These are phyloP conservation scores for Hortaea werneckii DNA, from an alignment of 2,329 filamentous ascomycete genomes.

Conservation along the genomic window DNA sequence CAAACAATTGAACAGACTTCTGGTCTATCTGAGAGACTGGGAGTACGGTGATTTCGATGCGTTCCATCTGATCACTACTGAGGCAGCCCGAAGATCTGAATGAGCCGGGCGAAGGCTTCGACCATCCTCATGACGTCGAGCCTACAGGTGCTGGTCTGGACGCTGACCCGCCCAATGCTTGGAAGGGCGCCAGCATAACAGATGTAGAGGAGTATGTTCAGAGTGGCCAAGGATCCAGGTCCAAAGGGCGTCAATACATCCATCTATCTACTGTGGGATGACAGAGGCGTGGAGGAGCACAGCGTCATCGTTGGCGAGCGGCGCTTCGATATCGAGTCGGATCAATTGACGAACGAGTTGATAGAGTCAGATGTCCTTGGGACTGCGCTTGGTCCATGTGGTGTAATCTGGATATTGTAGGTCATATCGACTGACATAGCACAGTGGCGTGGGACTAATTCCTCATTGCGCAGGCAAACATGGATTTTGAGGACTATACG, in stretches of 20 bases:
- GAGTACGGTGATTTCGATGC: not conserved
- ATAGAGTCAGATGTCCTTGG: not conserved
- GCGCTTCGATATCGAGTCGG: not conserved
- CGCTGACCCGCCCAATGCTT: not conserved
- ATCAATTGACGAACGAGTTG: not conserved
- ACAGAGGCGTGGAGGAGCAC: not conserved
- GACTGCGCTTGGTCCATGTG: not conserved
- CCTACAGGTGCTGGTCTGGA: not conserved
- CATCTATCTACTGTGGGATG: constrained; percentile 1
- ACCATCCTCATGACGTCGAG: not conserved
- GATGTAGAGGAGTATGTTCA: constrained; percentile 1
- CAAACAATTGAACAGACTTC: constrained; percentile 1
- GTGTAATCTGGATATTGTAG: not conserved
- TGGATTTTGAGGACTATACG: not conserved
- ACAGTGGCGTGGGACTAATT: too few relatives aligned
- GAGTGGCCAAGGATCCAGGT: not conserved
- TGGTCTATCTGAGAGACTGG: constrained; percentile 1
- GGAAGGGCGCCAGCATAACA: not conserved
- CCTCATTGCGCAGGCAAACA: not conserved
- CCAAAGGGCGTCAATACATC: not conserved
- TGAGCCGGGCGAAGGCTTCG: not conserved
- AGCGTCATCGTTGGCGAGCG: not conserved
- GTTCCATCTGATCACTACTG: constrained; percentile 1
- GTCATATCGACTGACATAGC: not conserved
- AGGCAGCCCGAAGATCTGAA: not conserved